Base-by-base conservation (phyloP, 2,329 filamentous ascomycete species). In the Fusarium sarcochroum region DNA sequence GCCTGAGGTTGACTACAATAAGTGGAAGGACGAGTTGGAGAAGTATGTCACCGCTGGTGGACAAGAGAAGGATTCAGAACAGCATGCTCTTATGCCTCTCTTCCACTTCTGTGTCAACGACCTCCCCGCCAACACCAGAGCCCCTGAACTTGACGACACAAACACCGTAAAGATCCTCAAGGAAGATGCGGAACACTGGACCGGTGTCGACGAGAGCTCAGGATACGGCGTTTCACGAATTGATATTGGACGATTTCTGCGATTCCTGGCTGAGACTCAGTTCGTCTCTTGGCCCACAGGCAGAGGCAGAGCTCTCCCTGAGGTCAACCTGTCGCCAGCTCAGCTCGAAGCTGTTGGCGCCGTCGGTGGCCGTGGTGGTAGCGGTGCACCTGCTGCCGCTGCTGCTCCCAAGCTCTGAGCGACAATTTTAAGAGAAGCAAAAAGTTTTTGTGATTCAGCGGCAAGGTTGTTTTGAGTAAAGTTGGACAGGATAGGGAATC, bases 101-200 rank as follows among this genome's bases (percentile, higher is more conserved):
- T 66, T 49, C 27, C 56, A 63, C 42, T 71, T 69, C 41, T 51
- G 20, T 15, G 45, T 63, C 23, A 56, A 61, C 9, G 52, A 69
- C 38, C 44, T 71, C 10, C 55, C 68, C 4, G 53, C 59, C 13
- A 61, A 65, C 42, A 66, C 68, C 21, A 58, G 50, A 27, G 54
- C 55, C 23, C 58, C 57, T 40, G 65, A 69, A 41, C 35, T 69
- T 20, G 48, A 63, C 40, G 65, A 73, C 15, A 35, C 73, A 5
- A 93, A 96, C 74, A 88, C 93, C 0, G 84, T 87, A 2, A 80
- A 82, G 3, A 86, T 90, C 1, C 83, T 97, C 23, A 86, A 86
- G 75, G 84, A 85, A 5, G 91, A 94, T 73, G 83, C 83, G 1
- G 82, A 85, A 52, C 76, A 85, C 84, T 86, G 86, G 86, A 86